Evolutionary conservation across 2,329 filamentous ascomycete species (phyloP), one percentile per base, ranked within the genome.

Genomic region (Monosporascus sp.): DNA sequence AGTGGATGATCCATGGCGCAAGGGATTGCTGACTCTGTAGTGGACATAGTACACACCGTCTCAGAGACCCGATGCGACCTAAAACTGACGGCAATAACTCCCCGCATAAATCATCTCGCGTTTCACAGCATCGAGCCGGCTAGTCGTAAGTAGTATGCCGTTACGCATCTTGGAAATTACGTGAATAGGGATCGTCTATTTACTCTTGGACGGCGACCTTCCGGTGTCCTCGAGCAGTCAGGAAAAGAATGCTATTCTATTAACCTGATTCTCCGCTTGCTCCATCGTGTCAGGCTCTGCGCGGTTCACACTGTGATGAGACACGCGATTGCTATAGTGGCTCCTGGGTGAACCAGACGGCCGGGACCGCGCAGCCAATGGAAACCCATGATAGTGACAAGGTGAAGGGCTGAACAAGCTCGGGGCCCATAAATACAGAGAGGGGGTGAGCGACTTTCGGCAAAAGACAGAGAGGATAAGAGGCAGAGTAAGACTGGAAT

Each of bases 1-100:
- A 48, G 49, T 59, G 55, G 58, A 56, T 54, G 51, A 51, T 51
- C 53, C 54, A 60, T 51, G 58, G 59, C 58, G 64, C 63, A 66
- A 66, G 64, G 64, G 63, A 52, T 43, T 54, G 47, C 49, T 43
- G 35, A 57, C 51, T 50, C 54, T 48, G 52, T 56, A 52, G 52
- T 60, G 55, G 47, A 57, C 43, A 41, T 48, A 56, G 52, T 49
- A 56, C 59, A 61, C 58, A 59, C 51, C 63, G 62, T 66, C 58
- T 65, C 62, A 65, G 64, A 50, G 48, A 28, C 24, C 43, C 52
- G 47, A 59, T 54, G 58, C 54, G 59, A 56, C 52, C 50, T 24
- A 20, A 41, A 57, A 51, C 58, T 50, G 46, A 61, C 59, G 59
- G 60, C 49, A 46, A 48, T 49, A 49, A 53, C 47, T 58, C 53